phyloP scores from a whole-genome alignment of 805 yeast species.

The Saccharomycopsis lassenensis region DNA sequence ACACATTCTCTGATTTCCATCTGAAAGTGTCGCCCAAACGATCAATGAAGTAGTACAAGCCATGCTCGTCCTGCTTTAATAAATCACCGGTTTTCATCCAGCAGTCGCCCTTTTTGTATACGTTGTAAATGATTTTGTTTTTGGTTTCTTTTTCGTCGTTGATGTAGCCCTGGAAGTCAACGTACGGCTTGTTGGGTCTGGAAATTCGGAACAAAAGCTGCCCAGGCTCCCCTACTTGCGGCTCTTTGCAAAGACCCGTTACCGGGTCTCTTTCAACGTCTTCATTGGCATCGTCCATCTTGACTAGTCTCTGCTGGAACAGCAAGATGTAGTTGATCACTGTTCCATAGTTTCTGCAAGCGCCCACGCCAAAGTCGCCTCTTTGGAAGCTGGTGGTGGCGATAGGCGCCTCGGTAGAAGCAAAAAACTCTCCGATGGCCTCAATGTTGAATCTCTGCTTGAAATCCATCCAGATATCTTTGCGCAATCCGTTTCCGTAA shows the following conservation, averaged over 20 bases:
- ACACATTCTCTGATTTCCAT: conserved; percentile 94
- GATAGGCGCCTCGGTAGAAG: conserved; percentile 86
- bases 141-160: conserved; percentile 73
- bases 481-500: conserved; percentile 83
- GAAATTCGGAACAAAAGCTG: conserved; percentile 73
- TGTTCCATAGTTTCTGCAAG: conserved; percentile 72
- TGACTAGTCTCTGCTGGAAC: conserved; percentile 48
- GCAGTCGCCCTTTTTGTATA: conserved; percentile 79
- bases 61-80: conserved; percentile 54
- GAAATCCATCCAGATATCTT: conserved; percentile 79
- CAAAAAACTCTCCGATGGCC: conserved; percentile 83
- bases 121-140: conserved; percentile 62
- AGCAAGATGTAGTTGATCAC: conserved; percentile 41
- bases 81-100: conserved; percentile 87
- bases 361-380: conserved; percentile 78
- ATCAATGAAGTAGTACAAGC: conserved; percentile 75
- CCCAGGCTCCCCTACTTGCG: conserved; percentile 62
- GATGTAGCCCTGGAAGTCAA: conserved; percentile 80
- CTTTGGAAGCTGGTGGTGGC: conserved; percentile 73
- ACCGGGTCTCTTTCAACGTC: conserved; percentile 58
- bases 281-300: conserved; percentile 74
- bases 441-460: conserved; percentile 65
- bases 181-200: conserved; percentile 51
- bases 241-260: conserved; percentile 48
- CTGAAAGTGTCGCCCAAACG: conserved; percentile 91